A percentile compares a stretch with the other conserved stretches of the same genome.
Conservation (phyloP, 768 basidiomycete species). For the Suillus subluteus region DNA sequence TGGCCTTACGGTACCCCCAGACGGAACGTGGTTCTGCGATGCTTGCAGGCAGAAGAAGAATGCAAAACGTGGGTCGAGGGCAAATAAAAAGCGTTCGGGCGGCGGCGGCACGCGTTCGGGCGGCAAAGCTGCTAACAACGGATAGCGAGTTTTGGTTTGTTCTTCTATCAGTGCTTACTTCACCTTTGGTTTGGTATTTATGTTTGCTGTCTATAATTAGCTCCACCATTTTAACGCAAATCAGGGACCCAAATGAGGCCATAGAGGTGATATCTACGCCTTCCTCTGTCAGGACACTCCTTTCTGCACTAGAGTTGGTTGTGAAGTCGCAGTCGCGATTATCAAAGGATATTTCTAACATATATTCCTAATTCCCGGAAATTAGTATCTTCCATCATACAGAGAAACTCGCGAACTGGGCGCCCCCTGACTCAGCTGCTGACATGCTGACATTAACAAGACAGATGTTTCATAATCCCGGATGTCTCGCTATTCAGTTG, state of each 20-base stretch:
- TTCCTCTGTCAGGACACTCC: no score
- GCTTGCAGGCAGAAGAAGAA: slow-evolving; percentile 59
- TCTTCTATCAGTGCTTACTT: not conserved
- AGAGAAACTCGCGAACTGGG: no score
- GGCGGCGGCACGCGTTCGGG: slow-evolving; percentile 27
- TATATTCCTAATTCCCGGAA: no score
- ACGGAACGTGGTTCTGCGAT: slow-evolving; percentile 79
- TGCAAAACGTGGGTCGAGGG: slow-evolving; percentile 51
- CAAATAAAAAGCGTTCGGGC: slow-evolving; percentile 55
- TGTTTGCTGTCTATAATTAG: slow-evolving; percentile 5
- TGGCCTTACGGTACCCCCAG: slow-evolving; percentile 65
- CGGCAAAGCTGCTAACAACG: slow-evolving; percentile 34
- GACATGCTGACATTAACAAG: not conserved
- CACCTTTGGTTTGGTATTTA: slow-evolving; percentile 4
- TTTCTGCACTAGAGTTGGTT: no score
- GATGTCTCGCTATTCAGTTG: not conserved
- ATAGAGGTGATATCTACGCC: no score
- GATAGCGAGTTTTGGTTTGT: slow-evolving; percentile 21
- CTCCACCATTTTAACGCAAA: not conserved
- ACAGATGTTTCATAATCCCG: not conserved
- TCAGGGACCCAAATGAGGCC: not conserved
- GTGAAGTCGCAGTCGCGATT: not conserved
- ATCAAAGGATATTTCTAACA: not conserved
- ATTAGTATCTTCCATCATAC: no score
- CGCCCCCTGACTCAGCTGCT: slow-evolving; percentile 1